phyloP scores from a whole-genome alignment of 495 filamentous ascomycete species.

The Xylaria venustula region DNA sequence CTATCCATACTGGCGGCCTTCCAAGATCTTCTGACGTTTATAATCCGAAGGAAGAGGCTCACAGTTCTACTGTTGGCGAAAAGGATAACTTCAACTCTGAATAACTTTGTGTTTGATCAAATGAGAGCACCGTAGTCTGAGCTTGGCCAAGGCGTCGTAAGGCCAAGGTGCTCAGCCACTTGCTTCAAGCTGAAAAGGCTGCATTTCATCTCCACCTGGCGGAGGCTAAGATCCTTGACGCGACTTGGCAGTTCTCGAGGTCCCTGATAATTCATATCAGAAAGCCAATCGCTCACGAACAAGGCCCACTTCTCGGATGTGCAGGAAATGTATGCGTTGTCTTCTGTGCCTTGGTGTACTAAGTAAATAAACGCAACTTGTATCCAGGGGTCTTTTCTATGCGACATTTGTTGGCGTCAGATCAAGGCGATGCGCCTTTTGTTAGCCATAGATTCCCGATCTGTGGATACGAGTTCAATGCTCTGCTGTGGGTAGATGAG shows the following conservation, averaged over 20 bases:
- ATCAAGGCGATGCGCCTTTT: neutral
- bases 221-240: neutral
- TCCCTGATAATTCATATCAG: neutral
- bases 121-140: neutral
- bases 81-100: too few species aligned
- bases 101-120: too few species aligned
- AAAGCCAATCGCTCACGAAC: neutral
- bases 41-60: too few species aligned
- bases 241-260: neutral
- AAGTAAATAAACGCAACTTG: too few species aligned
- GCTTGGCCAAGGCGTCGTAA: neutral
- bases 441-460: too few species aligned
- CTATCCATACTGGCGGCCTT: neutral
- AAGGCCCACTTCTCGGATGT: neutral
- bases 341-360: neutral
- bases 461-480: too few species aligned
- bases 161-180: slow-evolving; percentile 10
- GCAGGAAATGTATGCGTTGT: slow-evolving; percentile 1
- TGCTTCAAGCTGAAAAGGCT: neutral
- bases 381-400: neutral
- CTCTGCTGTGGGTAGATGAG: neutral
- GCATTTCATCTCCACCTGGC: slow-evolving; percentile 2
- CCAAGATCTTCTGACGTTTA: too few species aligned
- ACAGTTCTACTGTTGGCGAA: too few species aligned
- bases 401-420: neutral